Evolutionary conservation across 1,284 basidiomycete genomes (phyloP), one percentile per base, ranked within the genome.

Genomic region (Caloboletus firmus): DNA sequence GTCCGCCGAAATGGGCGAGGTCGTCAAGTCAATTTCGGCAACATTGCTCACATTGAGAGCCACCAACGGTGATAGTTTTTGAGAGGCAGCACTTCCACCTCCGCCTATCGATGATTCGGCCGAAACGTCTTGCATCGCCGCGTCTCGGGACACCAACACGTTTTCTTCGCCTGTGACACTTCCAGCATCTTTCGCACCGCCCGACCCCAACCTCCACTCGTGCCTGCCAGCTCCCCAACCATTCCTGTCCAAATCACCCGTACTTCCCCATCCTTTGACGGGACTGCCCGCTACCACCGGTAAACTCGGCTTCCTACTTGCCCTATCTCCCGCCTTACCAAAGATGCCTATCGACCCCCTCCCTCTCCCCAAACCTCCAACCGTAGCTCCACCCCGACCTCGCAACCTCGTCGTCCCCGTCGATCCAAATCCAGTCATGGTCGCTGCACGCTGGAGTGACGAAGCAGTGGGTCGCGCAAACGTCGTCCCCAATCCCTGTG

Each of bases 271-370:
- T 13, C 48, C 80, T 66, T 85, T 85, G 41, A 81, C 76, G 39
- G 83, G 82, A 62, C 83, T 85, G 15, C 74, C 83, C 52, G 74
- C 72, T 2, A 85, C 81, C 49, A 74, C 79, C 0, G 87, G 83
- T 51, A 89, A 68, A 43, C 70, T 79, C n/a, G 84, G 78, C 65
- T 82, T 82, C 70, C 81, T 81, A 66, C 87, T 90, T 15, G 76
- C 85, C 59, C 79, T 79, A 34, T 75, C 76, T 15, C 76, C 70
- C 0, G 69, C 59, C 45, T 74, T 69, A 34, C 62, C 58, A 52
- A 70, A 72, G 10, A 69, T 61, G 5, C 68, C 61, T 4, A 52
- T 52, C 26, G 47, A 15, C 30, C 55, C 55, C 32, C 56, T 60
- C 13, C 49, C 62, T 32, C 55, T 61, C 1, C 63, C 65, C 20